Conservation (phyloP, 106 monocot genomes). For the Posidonia australis region DNA sequence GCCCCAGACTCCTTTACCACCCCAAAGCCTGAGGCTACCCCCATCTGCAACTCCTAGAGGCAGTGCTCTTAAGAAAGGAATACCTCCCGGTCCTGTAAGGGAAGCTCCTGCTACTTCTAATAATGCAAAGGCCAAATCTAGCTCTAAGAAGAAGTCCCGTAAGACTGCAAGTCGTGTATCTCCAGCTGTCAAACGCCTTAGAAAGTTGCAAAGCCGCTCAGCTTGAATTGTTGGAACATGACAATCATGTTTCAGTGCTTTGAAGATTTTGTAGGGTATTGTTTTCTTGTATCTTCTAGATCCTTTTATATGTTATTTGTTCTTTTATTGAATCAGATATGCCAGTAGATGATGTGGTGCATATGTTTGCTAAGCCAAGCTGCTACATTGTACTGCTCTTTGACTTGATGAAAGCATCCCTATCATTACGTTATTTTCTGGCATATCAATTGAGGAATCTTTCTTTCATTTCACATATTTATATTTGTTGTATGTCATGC, state of each 20-base stretch:
- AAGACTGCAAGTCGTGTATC: constrained; percentile 37
- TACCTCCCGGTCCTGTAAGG: constrained; percentile 69
- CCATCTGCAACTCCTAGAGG: constrained; percentile 87
- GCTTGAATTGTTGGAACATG: constrained; percentile 24
- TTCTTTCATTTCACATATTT: too few species aligned
- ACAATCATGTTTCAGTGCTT: background rate
- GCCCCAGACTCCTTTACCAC: constrained; percentile 79
- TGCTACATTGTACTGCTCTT: background rate
- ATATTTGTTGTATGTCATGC: too few species aligned
- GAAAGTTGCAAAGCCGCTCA: constrained; percentile 51
- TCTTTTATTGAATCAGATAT: background rate
- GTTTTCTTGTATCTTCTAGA: background rate
- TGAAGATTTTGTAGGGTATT: background rate
- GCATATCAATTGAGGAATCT: too few species aligned
- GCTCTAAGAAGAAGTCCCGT: constrained; percentile 47
- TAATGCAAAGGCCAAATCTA: constrained; percentile 41
- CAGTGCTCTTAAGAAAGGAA: constrained; percentile 88
- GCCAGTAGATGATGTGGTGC: background rate
- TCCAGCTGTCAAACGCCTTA: constrained; percentile 42
- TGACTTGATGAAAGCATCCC: background rate
- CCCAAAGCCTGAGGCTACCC: constrained; percentile 77
- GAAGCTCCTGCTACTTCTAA: constrained; percentile 37
- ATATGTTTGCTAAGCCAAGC: background rate
- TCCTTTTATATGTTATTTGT: background rate
- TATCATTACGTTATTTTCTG: background rate